Percentiles rank a stretch among this genome's conserved stretches.
Evolutionary conservation across 2,329 filamentous ascomycete genomes (phyloP).

Genomic region (Dothistroma septosporum): DNA sequence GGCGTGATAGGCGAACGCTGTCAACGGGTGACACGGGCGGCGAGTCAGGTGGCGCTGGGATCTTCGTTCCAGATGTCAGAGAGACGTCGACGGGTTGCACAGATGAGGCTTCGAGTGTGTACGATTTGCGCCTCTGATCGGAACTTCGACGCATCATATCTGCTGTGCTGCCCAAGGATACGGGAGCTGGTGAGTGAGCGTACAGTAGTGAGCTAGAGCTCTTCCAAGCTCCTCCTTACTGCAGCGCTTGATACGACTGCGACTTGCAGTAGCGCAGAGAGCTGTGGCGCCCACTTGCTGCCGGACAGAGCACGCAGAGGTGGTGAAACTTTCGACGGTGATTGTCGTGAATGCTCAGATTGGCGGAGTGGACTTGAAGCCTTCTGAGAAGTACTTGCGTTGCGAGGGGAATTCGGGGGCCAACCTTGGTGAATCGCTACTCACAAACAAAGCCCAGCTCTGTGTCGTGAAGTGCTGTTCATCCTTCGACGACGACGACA

Average conservation of each 20-base stretch:
- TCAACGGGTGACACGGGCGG: constrained; percentile 14
- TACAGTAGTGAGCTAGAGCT: neutral
- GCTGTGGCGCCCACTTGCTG: neutral
- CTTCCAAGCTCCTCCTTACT: neutral
- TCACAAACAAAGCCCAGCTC: neutral
- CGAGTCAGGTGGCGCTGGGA: constrained; percentile 26
- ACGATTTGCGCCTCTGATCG: constrained; percentile 15
- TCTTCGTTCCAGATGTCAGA: constrained; percentile 27
- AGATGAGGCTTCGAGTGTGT: constrained; percentile 14
- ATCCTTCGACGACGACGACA: neutral
- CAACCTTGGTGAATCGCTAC: neutral
- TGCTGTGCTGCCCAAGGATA: constrained; percentile 24
- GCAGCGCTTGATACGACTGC: neutral
- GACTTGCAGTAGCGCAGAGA: neutral
- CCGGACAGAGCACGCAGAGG: neutral
- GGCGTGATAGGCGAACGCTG: neutral
- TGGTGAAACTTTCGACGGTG: neutral
- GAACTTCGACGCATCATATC: neutral
- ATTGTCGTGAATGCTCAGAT: neutral
- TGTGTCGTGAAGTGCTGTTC: neutral
- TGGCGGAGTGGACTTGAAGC: neutral
- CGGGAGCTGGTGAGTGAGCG: neutral
- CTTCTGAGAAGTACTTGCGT: too few species aligned
- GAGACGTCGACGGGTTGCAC: constrained; percentile 26
- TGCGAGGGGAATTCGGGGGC: neutral